Evolutionary conservation across 108 stramenopile species (phyloP), one percentile per base, ranked within the genome.

Genomic region (Aurantiochytrium sp.): DNA sequence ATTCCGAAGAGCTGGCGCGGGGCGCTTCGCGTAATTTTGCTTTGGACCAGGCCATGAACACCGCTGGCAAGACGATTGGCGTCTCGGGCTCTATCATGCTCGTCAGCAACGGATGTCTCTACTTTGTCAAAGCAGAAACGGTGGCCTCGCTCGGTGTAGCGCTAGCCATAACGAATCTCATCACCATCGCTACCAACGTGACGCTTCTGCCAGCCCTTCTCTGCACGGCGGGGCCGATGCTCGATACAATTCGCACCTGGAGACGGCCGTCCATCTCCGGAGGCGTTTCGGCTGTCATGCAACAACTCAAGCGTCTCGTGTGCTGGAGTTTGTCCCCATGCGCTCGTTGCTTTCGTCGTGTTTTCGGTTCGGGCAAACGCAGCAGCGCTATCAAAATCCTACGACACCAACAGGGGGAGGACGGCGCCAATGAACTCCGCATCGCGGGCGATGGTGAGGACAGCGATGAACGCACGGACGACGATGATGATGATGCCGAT

Each of bases 111-210:
- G 76, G 76, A 6, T 83, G 76, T 23, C 76, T 83, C 25, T 83
- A 83, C 76, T 83, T 83, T 83, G 76, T 83, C 6, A 83, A 83
- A 4, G 76, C 76, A 43, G 51, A 83, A 47, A 83, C 76, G n/a
- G 76, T 83, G 6, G 45, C 76, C 76, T 83, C 76, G 12, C 51
- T 83, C 19, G 76, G 76, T 12, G 76, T 83, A 12, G 76, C 76
- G n/a, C 76, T 83, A 8, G 76, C 76, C 45, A 53, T 83, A 3
- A 83, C 76, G 12, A 83, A 83, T 23, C 51, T 83, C 25, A 83
- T 83, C 76, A 83, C 76, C 76, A 83, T 83, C 51, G 76, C 76
- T 6, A 83, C 76, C 12, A 83, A 83, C 51, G 49, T 83, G 19
- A 83, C 76, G 8, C 51, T 83, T 12, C 4, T 83, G 6, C 76